Conservation (phyloP, 805 yeast species). For the Candida piceae region DNA sequence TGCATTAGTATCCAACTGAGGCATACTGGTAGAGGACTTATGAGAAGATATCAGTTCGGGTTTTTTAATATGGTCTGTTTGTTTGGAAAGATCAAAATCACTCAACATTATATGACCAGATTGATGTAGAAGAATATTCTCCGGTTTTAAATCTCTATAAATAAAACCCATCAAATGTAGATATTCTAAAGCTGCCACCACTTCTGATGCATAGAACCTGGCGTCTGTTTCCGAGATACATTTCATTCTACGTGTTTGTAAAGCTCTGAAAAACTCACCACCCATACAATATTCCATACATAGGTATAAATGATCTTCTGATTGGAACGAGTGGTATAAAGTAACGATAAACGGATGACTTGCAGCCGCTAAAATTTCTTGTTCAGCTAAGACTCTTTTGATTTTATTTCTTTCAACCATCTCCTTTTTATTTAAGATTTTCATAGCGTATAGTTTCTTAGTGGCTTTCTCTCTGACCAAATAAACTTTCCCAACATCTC, state of each 20-base stretch:
- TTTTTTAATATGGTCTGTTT: slow-evolving; percentile 67
- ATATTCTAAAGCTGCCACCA: slow-evolving; percentile 93
- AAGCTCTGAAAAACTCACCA: slow-evolving; percentile 94
- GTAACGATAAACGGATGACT: slow-evolving; percentile 98
- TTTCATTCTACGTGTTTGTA: slow-evolving; percentile 84
- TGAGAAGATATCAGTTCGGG: slow-evolving; percentile 56
- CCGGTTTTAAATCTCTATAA: slow-evolving; percentile 95
- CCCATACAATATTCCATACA: slow-evolving; percentile 99
- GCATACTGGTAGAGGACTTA: slow-evolving; percentile 35
- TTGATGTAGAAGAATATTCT: slow-evolving; percentile 87
- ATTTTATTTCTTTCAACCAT: slow-evolving; percentile 95
- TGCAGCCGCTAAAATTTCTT: slow-evolving; percentile 89
- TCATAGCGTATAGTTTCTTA: slow-evolving; percentile 83
- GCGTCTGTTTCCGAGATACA: slow-evolving; percentile 88
- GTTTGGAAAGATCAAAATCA: slow-evolving; percentile 93
- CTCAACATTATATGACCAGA: slow-evolving; percentile 98
- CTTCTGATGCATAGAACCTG: slow-evolving; percentile 92
- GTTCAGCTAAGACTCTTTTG: slow-evolving; percentile 93
- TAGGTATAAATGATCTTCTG: slow-evolving; percentile 82
- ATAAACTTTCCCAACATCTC: slow-evolving; percentile 97
- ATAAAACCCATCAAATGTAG: slow-evolving; percentile 95
- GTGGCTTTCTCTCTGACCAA: slow-evolving; percentile 78
- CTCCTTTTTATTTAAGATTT: slow-evolving; percentile 81
- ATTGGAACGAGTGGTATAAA: slow-evolving; percentile 91
- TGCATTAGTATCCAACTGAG: slow-evolving; percentile 85